phyloP scores from a whole-genome alignment of 2,329 filamentous ascomycete genomes.

The Aciculosporium take region DNA sequence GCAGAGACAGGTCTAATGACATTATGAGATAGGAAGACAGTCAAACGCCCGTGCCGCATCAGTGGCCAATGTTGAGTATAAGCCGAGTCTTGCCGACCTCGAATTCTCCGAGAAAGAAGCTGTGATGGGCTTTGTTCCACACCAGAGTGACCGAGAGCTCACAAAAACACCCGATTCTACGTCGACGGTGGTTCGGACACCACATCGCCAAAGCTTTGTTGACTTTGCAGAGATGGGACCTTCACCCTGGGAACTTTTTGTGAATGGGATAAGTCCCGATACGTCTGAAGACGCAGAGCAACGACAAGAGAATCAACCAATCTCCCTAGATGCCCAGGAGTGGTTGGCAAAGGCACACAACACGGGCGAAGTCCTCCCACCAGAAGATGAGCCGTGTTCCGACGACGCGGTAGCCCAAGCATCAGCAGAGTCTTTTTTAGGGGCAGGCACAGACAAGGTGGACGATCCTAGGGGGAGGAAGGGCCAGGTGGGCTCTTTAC shows the following conservation, averaged over 20 bases:
- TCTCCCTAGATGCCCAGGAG: background rate
- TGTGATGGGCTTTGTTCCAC: background rate
- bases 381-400: background rate
- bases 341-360: background rate
- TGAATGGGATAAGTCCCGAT: conserved; percentile 19
- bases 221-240: conserved; percentile 8
- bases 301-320: background rate
- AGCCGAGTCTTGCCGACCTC: conserved; percentile 2
- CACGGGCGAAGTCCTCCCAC: background rate
- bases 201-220: conserved; percentile 14
- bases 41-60: background rate
- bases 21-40: background rate
- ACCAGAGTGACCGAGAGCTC: background rate
- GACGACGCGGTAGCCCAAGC: conserved; percentile 1
- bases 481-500: background rate
- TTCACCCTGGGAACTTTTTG: conserved; percentile 17
- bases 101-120: background rate
- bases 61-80: background rate
- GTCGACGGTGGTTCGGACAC: conserved; percentile 25
- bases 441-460: no score
- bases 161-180: conserved; percentile 16
- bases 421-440: conserved; percentile 5
- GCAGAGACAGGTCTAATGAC: background rate
- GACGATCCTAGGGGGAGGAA: background rate
- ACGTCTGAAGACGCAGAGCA: conserved; percentile 4